Conservation (phyloP, 1,284 basidiomycete species). For the Ustilago hordei region DNA sequence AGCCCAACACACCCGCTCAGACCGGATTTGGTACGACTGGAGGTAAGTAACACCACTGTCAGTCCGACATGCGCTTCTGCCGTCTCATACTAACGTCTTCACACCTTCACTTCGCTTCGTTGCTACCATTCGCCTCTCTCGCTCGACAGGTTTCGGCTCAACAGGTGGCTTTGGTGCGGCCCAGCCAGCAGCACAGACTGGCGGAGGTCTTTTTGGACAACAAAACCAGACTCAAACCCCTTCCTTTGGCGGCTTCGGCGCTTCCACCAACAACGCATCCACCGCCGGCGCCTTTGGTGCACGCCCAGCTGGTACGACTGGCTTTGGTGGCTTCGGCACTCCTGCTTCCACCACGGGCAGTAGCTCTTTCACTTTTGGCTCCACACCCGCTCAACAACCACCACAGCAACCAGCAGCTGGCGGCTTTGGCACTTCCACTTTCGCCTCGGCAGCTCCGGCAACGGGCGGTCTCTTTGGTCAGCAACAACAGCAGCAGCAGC, state of each 20-base stretch:
- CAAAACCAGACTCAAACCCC: conserved; percentile 55
- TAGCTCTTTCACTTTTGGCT: conserved; percentile 52
- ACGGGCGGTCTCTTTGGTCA: conserved; percentile 54
- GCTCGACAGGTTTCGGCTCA: conserved; percentile 40
- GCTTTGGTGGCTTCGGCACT: conserved; percentile 60
- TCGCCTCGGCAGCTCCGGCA: conserved; percentile 28
- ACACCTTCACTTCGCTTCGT: neutral
- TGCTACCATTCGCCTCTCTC: neutral
- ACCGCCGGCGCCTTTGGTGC: conserved; percentile 53
- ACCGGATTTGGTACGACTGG: conserved; percentile 41
- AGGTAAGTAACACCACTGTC: conserved; percentile 30
- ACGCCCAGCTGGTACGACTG: conserved; percentile 52
- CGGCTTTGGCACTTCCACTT: conserved; percentile 52
- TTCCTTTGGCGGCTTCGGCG: conserved; percentile 56
- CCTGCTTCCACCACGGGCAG: conserved; percentile 29
- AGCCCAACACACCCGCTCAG: conserved; percentile 63
- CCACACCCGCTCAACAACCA: conserved; percentile 36
- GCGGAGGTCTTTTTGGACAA: conserved; percentile 67
- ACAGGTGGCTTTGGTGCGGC: conserved; percentile 47
- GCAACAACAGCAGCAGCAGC: conserved; percentile 52
- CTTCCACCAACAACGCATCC: conserved; percentile 47
- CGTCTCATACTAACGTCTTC: neutral
- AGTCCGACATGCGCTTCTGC: neutral
- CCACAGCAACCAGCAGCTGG: conserved; percentile 39
- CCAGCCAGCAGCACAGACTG: conserved; percentile 57